Evolutionary conservation across 805 yeast species (phyloP), one percentile per base, ranked within the genome.

Genomic region (Zygoascus flipseniorum): DNA sequence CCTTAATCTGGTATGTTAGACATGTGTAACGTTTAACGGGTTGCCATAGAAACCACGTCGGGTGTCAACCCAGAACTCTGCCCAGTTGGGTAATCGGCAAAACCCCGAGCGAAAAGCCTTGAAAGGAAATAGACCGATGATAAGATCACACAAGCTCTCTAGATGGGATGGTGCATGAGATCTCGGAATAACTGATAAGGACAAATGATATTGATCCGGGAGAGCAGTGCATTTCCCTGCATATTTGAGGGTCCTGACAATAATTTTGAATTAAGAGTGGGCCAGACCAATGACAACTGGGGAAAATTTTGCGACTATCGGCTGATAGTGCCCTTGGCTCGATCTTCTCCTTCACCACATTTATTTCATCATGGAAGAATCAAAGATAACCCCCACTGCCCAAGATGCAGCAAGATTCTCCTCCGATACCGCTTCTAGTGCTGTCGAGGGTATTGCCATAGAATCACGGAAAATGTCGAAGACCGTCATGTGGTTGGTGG

Each of bases 401-500:
- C 26, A 31, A 14, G 39, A 46, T 31, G 35, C 3, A 18, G 2
- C 14, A 28, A 46, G 28, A 2, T 26, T 31, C 16, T 20, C 31
- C 48, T 46, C 32, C 8, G 45, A 42, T 20, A 42, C 45, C 6
- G 45, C 13, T 11, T 13, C 20, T 10, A 42, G 45, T 18, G 43
- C 14, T n/a, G 11, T 8, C n/a, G 37, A 43, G 39, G 44, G 48
- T 43, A 19, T 47, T 42, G 51, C 68, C 18, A 65, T 67, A 31
- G 71, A 67, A 54, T 49, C 61, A 23, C 58, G 67, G 32, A 52
- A 52, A 44, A 66, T 68, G 35, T 55, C 93, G 10, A 69, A 74
- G 8, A 70, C 86, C 62, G 88, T 89, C 49, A 71, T 89, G 23
- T 69, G 79, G 28, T 69, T 89, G 51, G 86, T 96, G 0, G 73